phyloP scores from a whole-genome alignment of 2,329 filamentous ascomycete species.

The Immersiporthe knoxdaviesiana region DNA sequence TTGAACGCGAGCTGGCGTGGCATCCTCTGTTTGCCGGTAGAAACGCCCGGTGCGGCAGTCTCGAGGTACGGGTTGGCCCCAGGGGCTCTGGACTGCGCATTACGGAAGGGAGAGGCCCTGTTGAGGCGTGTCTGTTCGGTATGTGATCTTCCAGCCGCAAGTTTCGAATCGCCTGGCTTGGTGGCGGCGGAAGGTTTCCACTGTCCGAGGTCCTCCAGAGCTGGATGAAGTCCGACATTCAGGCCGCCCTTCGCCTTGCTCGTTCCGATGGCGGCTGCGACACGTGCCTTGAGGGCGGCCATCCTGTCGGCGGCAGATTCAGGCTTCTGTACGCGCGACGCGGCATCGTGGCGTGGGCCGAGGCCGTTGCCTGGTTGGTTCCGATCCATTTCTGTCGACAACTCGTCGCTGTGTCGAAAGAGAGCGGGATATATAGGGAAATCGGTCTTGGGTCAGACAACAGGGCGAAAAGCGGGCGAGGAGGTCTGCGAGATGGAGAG shows the following conservation, averaged over 20 bases:
- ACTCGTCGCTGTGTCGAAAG: background rate
- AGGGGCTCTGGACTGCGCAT: slow-evolving; percentile 15
- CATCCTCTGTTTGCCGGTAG: slow-evolving; percentile 65
- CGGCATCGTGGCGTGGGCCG: slow-evolving; percentile 59
- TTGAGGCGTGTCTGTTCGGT: slow-evolving; percentile 31
- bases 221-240: slow-evolving; percentile 77
- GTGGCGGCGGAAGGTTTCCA: slow-evolving; percentile 44
- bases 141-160: slow-evolving; percentile 40
- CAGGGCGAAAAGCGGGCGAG: background rate
- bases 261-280: slow-evolving; percentile 71
- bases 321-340: slow-evolving; percentile 58
- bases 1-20: slow-evolving; percentile 86
- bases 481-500: background rate
- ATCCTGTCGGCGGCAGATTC: slow-evolving; percentile 67
- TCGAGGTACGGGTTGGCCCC: slow-evolving; percentile 81
- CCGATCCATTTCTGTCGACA: slow-evolving; percentile 51
- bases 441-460: background rate
- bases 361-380: slow-evolving; percentile 50
- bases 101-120: slow-evolving; percentile 17
- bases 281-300: slow-evolving; percentile 77
- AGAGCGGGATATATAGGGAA: background rate
- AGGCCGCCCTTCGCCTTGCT: slow-evolving; percentile 69
- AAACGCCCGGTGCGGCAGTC: slow-evolving; percentile 68
- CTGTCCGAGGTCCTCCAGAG: slow-evolving; percentile 62
- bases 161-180: slow-evolving; percentile 41